Conservation (phyloP, 768 basidiomycete species). For the Pleurotus tuber-regium region DNA sequence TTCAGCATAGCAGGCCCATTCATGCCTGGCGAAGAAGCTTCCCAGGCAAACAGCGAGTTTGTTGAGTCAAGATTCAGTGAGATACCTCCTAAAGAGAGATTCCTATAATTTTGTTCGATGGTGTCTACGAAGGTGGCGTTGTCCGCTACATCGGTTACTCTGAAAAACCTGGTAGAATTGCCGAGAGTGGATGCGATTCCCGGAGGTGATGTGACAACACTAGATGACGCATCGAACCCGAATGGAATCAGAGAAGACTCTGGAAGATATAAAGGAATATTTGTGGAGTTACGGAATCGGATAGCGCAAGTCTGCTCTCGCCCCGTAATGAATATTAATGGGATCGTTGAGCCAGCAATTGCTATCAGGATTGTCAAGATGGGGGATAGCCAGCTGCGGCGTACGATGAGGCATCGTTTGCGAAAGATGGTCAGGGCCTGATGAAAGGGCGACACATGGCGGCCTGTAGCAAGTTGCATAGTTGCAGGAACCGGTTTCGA, state of each 20-base stretch:
- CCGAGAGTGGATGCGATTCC: conserved; percentile 48
- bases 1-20: conserved; percentile 64
- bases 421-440: conserved; percentile 75
- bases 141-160: conserved; percentile 42
- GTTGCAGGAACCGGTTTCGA: conserved; percentile 18
- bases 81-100: conserved; percentile 65
- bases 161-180: conserved; percentile 30
- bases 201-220: conserved; percentile 53
- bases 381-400: conserved; percentile 68
- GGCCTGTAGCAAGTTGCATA: conserved; percentile 49
- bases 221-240: conserved; percentile 21
- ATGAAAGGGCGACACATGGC: conserved; percentile 49
- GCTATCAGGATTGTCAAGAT: conserved; percentile 51
- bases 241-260: conserved; percentile 35
- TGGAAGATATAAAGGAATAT: conserved; percentile 55
- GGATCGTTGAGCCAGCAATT: conserved; percentile 63
- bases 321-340: conserved; percentile 59
- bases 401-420: conserved; percentile 63
- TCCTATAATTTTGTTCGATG: conserved; percentile 48
- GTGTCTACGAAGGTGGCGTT: conserved; percentile 58
- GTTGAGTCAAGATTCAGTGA: conserved; percentile 54
- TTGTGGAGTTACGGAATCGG: conserved; percentile 32
- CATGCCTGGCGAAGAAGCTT: conserved; percentile 58
- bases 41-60: conserved; percentile 65
- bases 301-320: conserved; percentile 49